Base-by-base conservation (phyloP, 2,329 filamentous ascomycete species). In the Elsinoe batatas region DNA sequence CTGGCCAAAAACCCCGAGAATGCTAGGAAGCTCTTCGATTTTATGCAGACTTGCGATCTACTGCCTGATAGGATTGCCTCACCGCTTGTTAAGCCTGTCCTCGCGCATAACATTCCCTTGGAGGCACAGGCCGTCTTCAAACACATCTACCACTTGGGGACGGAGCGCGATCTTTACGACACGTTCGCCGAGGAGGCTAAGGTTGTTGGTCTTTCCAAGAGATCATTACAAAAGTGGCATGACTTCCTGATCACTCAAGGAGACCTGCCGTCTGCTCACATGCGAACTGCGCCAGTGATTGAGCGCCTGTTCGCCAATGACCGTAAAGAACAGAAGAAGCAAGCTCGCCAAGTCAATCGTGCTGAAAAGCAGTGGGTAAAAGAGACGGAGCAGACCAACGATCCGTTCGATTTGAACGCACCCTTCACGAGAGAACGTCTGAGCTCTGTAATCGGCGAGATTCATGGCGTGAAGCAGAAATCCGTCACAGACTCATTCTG, bases 401-500 rank as follows among this genome's bases (percentile, higher is more conserved):
- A 38, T 15, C 47, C 33, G 12, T 51, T 51, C 12, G 47, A 51
- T 15, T 33, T 17, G 10, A 17, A 38, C 15, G 30, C 47, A 6
- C 36, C 56, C 15, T 38, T 61, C 13, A 59, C 63, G 3, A 58
- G 67, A 20, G 61, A 67, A 8, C 64, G 67, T 3, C 63, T 71
- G 64, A 67, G 62, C 15, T 63, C 64, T 13, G 60, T 72, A 15
- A 57, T 67, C 7, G 73, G 73, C 13, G 69, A 72, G 35, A 71
- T 66, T 4, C 69, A 72, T 55, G 64, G 74, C 26, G 70, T 72
- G 54, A 71, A 70, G 32, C 69, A 71, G n/a, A 73, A 75, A 36
- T 66, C 71, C 37, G 68, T 76, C 46, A 84, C 80, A 63, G 88
- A 93, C 67, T 71, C 74, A 0, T 78, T 94, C 30, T 85, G 87